Percentiles rank a stretch among this genome's conserved stretches.
phyloP scores from a whole-genome alignment of 371 early-diverging fungal genomes.

The Mortierella sp. region DNA sequence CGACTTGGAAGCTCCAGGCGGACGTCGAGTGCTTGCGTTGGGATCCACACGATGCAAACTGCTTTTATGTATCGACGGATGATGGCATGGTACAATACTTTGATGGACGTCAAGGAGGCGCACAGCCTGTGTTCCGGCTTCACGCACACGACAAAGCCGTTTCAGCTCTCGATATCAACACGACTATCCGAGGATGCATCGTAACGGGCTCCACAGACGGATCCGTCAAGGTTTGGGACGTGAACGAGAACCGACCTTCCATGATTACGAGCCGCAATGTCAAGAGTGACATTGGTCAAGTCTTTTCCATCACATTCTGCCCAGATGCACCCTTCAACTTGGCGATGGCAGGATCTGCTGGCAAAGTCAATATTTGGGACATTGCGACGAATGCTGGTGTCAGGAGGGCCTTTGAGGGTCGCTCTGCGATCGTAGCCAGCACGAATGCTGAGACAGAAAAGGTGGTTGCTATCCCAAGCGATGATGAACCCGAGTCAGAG shows the following conservation, averaged over 20 bases:
- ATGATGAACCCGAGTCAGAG: slow-evolving; percentile 64
- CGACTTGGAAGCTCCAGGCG: slow-evolving; percentile 72
- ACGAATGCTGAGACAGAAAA: slow-evolving; percentile 56
- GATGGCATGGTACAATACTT: slow-evolving; percentile 89
- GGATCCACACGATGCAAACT: slow-evolving; percentile 72
- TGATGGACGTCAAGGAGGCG: slow-evolving; percentile 77
- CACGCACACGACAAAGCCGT: slow-evolving; percentile 94
- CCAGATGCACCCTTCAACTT: slow-evolving; percentile 87
- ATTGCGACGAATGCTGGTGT: slow-evolving; percentile 86
- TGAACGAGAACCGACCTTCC: slow-evolving; percentile 75
- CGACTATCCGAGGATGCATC: slow-evolving; percentile 77
- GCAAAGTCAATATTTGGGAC: slow-evolving; percentile 92
- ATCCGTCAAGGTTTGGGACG: slow-evolving; percentile 92
- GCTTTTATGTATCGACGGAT: slow-evolving; percentile 81
- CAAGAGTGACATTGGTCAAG: slow-evolving; percentile 80
- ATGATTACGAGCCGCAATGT: slow-evolving; percentile 86
- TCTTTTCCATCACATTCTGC: slow-evolving; percentile 88
- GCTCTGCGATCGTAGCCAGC: slow-evolving; percentile 50
- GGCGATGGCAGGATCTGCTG: slow-evolving; percentile 89
- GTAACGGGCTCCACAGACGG: slow-evolving; percentile 95
- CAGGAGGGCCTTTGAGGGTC: slow-evolving; percentile 71
- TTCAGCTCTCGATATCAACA: slow-evolving; percentile 86
- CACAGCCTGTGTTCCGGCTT: slow-evolving; percentile 82
- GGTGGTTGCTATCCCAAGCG: slow-evolving; percentile 57
- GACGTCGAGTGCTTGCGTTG: slow-evolving; percentile 93